A percentile compares a stretch with the other conserved stretches of the same genome.
Evolutionary conservation across 208 protist genomes (phyloP).

Genomic region (Trichomonas tenax): DNA sequence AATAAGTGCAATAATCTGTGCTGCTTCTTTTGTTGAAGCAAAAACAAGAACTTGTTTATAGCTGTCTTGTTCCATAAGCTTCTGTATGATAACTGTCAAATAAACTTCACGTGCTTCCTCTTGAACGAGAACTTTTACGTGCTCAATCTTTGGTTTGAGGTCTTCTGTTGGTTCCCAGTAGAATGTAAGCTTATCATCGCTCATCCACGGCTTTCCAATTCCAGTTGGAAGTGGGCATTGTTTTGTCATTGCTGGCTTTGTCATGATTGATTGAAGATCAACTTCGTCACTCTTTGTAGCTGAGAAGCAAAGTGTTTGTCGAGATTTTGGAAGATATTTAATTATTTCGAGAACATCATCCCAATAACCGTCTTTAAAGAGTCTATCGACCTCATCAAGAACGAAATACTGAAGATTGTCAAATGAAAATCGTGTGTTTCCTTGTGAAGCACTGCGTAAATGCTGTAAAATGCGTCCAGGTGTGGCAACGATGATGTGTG

Average conservation of each 20-base stretch:
- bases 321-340: conserved; percentile 22
- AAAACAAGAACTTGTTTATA: background rate
- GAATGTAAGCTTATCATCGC: background rate
- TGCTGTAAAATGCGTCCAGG: conserved; percentile 49
- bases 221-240: background rate
- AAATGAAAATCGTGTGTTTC: background rate
- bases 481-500: conserved; percentile 53
- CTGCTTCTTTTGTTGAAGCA: background rate
- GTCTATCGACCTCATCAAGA: conserved; percentile 52
- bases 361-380: conserved; percentile 43
- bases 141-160: background rate
- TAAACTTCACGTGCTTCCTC: background rate
- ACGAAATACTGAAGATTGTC: conserved; percentile 38
- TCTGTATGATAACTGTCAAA: background rate
- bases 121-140: background rate
- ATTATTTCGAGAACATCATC: conserved; percentile 29
- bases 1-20: background rate
- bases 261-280: background rate
- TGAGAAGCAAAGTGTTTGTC: conserved; percentile 57
- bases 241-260: background rate
- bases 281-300: conserved; percentile 47
- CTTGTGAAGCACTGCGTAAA: conserved; percentile 23
- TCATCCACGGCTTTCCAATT: background rate
- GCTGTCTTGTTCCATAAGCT: background rate
- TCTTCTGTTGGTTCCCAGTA: background rate